A percentile compares a stretch with the other conserved stretches of the same genome.
phyloP scores from a whole-genome alignment of 2,329 filamentous ascomycete species.

The Fusarium avenaceum region DNA sequence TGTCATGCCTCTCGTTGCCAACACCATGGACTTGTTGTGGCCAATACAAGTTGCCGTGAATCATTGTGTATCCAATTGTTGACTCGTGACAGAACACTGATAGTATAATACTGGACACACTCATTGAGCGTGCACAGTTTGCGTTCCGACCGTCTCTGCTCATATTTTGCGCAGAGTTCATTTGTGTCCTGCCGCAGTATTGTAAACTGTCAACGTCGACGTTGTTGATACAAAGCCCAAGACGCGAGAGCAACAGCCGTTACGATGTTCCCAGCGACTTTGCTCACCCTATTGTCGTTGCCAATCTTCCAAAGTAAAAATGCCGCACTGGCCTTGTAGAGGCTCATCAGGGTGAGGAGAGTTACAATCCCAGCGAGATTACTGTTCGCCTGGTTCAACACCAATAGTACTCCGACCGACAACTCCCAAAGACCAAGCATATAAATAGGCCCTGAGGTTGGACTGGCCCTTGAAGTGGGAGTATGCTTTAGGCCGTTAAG shows the following conservation, averaged over 20 bases:
- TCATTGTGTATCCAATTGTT: no score
- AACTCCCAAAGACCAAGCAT: conserved; percentile 21
- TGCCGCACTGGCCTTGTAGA: conserved; percentile 10
- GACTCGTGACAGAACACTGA: no score
- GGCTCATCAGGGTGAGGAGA: conserved; percentile 2
- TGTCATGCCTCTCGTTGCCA: neutral
- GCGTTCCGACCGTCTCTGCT: neutral
- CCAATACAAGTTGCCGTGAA: no score
- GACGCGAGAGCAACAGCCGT: neutral
- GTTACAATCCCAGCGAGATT: neutral
- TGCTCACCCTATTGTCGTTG: neutral
- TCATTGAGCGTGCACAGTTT: neutral
- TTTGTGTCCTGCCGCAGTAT: no score
- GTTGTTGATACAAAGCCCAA: neutral
- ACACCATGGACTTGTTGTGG: no score
- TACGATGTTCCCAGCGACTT: neutral
- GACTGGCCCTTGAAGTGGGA: neutral
- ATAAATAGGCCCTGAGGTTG: conserved; percentile 7
- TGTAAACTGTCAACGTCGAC: no score
- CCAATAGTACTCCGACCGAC: conserved; percentile 1
- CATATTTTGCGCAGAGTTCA: no score
- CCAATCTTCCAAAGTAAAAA: neutral
- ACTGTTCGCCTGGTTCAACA: neutral
- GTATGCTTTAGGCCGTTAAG: conserved; percentile 15
- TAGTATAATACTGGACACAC: no score